Conservation (phyloP, 23 red algal genomes). For the Gracilariopsis chorda region DNA sequence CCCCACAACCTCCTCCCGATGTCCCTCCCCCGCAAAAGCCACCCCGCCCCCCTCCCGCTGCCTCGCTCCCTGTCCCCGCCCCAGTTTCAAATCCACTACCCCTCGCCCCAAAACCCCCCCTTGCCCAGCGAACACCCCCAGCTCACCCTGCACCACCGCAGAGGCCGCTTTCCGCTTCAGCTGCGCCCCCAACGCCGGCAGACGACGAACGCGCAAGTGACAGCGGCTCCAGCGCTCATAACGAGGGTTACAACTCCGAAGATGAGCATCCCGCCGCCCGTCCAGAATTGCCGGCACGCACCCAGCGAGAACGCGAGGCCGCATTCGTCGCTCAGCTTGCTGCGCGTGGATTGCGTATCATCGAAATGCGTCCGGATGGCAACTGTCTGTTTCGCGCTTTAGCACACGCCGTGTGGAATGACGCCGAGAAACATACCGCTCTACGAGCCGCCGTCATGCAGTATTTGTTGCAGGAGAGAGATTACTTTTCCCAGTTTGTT, state of each 20-base stretch:
- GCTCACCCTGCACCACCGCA: background rate
- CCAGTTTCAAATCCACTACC: background rate
- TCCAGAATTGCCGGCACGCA: background rate
- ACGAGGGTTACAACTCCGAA: constrained; percentile 52
- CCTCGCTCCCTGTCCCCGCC: background rate
- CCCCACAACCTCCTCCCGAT: background rate
- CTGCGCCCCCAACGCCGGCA: background rate
- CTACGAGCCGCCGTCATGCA: constrained; percentile 56
- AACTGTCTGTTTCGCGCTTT: constrained; percentile 83
- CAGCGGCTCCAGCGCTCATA: constrained; percentile 21
- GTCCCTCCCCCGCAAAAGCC: background rate
- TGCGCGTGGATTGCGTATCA: constrained; percentile 51
- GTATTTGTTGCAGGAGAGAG: constrained; percentile 56
- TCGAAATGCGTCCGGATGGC: constrained; percentile 69
- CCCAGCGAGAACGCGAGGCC: constrained; percentile 27
- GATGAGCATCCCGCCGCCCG: constrained; percentile 37
- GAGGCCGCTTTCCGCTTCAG: constrained; percentile 2
- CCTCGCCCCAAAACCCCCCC: background rate
- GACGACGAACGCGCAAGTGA: constrained; percentile 52
- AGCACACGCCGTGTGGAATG: constrained; percentile 58
- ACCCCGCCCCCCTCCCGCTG: background rate
- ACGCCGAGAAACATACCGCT: constrained; percentile 42
- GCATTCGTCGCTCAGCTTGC: constrained; percentile 19
- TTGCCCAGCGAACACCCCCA: background rate
- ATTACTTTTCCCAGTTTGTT: constrained; percentile 75